Evolutionary conservation across 169 alveolate species (phyloP), one percentile per base, ranked within the genome.

Genomic region (Cryptosporidium parvum): DNA sequence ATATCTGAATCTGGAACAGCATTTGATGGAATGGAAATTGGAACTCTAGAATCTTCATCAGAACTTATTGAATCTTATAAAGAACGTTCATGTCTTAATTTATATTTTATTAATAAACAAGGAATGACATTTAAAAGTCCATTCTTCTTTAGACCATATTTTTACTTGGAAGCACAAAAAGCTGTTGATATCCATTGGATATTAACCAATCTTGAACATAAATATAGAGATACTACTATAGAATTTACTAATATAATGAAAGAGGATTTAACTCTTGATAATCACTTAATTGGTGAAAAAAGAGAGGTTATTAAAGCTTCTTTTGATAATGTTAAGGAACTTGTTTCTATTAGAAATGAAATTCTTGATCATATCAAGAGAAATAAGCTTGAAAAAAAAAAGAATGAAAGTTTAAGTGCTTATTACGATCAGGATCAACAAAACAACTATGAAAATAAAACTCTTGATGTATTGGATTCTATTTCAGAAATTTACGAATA

Each of bases 401-500:
- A 87, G 69, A 93, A 87, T 84, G 71, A 94, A 86, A 61, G 65
- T 58, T 72, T 85, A 14, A 53, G 84, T 10, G 39, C 70, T 12
- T 91, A 86, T 33, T 91, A 75, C 45, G 70, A 85, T 61, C 91
- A 91, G 62, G 75, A 53, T 58, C 35, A 26, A 56, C 67, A 18
- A 23, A 26, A 48, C 12, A 31, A 2, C 21, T 91, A 92, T 45
- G 93, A 86, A 37, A 59, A 87, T 70, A 91, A 92, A 67, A 91
- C 72, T 65, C 92, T 91, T 69, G 95, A 95, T 91, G 91, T 93
- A 35, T 59, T 96, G 67, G 95, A 94, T 62, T 93, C 93, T 45
- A 93, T 98, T 31, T 93, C 93, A 12, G 99, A 97, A 51, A 93
- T 97, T 21, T 95, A 98, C 91, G 99, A 98, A 92, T 97, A 95